Base-by-base conservation (phyloP, 2,329 filamentous ascomycete species). In the Dactylellina cionopaga region DNA sequence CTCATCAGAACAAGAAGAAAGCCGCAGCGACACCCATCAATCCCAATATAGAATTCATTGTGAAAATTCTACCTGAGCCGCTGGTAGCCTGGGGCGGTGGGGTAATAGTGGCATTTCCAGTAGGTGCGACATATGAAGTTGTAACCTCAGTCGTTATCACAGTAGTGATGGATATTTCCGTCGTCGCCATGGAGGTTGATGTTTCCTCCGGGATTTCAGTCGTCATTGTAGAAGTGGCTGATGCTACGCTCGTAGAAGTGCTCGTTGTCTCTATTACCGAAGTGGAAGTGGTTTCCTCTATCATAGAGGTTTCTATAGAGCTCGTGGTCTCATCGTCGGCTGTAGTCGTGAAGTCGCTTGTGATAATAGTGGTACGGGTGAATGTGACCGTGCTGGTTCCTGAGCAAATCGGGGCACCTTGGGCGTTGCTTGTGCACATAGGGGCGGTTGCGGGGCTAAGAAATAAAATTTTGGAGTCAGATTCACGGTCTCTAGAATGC, bases 1-100 rank as follows among this genome's bases (percentile, higher is more conserved):
- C 37, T 15, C 5, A 13, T 46, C 60, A 69, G 13, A 52, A 46
- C 5, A 60, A 54, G 19, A 69, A 60, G 35, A 69, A 69, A 13
- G 54, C 15, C 11, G 54, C 24, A n/a, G 54, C 64, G 4, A 69
- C 19, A 39, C 19, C 35, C 7, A 35, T 5, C 25, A 69, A 35
- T 6, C 52, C 64, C 29, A 54, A 17, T 1, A 46, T n/a, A 17
- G 52, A 19, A 13, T 44, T 46, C 2, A 60, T 33, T 7, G 46
- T 17, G 13, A 44, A 52, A 0, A 7, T 19, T 7, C 35, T 43
- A 17, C 46, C 44, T 1, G 64, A 59, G 19, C 25, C 44, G 25
- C 54, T 59, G 6, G 64, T 60, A 33, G 44, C 33, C 1, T 17
- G 39, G 6, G 54, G 44, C 7, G 17, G 44, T 4, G 25, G 44